phyloP scores from a whole-genome alignment of 164 flowering plant species.

The Amborella trichopoda region DNA sequence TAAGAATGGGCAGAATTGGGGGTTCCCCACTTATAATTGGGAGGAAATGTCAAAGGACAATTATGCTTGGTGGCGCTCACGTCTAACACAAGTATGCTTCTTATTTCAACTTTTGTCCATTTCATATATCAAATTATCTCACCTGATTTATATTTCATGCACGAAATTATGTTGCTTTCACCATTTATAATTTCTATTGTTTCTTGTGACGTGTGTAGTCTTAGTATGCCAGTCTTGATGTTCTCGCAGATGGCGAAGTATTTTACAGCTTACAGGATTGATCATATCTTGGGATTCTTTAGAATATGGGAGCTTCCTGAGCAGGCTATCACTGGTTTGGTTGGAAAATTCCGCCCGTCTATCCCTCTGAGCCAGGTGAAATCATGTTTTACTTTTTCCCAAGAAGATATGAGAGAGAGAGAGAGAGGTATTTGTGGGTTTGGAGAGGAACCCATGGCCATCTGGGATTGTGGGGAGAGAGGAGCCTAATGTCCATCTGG shows the following conservation, averaged over 20 bases:
- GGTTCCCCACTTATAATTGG: conserved; percentile 95
- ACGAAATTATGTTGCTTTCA: no score
- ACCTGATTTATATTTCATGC: no score
- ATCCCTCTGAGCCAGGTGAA: conserved; percentile 87
- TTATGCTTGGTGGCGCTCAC: conserved; percentile 99
- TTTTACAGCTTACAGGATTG: conserved; percentile 95
- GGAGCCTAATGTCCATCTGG: no score
- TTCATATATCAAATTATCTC: no score
- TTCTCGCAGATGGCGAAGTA: conserved; percentile 97
- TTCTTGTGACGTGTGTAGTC: no score
- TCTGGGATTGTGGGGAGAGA: no score
- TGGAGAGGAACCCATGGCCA: no score
- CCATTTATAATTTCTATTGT: no score
- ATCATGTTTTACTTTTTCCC: not conserved
- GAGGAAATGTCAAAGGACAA: conserved; percentile 97
- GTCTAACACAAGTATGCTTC: conserved; percentile 90
- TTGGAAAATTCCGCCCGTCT: conserved; percentile 94
- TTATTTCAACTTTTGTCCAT: no score
- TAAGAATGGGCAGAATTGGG: conserved; percentile 97
- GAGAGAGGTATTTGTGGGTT: no score
- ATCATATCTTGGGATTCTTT: conserved; percentile 94
- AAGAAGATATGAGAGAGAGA: no score
- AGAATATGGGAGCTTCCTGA: conserved; percentile 99
- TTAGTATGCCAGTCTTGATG: no score
- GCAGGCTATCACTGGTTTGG: conserved; percentile 78